phyloP scores from a whole-genome alignment of 2,329 filamentous ascomycete genomes.

The Metarhizium guizhouense region DNA sequence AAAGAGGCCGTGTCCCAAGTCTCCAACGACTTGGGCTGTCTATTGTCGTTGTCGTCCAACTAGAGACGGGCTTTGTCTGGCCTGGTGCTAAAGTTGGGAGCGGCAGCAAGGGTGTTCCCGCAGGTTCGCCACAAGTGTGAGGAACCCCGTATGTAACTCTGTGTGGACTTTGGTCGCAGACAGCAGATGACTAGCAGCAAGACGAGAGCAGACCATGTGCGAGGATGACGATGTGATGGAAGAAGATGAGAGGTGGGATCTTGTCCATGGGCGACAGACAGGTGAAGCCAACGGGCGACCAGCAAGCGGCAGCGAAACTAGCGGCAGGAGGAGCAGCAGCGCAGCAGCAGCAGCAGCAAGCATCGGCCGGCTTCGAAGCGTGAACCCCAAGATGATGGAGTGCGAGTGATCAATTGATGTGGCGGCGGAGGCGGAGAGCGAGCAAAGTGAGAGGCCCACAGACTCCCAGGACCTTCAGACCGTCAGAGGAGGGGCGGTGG shows the following conservation, averaged over 20 bases:
- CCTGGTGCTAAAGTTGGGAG: background rate
- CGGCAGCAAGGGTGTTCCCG: conserved; percentile 1
- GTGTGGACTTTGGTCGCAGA: background rate
- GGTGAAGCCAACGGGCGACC: background rate
- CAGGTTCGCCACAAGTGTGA: background rate
- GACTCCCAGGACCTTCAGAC: background rate
- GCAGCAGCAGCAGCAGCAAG: background rate
- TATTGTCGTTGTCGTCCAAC: background rate
- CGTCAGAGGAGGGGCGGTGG: background rate
- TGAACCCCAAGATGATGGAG: too few relatives aligned
- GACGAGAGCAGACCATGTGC: background rate
- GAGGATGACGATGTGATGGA: background rate
- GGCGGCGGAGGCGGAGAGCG: background rate
- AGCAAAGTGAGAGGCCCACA: background rate
- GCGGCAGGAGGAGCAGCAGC: background rate
- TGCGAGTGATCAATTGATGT: background rate
- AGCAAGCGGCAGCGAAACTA: background rate
- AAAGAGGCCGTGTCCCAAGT: background rate
- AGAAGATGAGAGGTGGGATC: background rate
- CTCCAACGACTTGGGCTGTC: background rate
- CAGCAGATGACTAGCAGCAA: background rate
- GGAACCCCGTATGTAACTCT: background rate
- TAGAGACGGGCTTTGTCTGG: background rate
- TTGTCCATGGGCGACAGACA: background rate
- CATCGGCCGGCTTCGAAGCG: too few relatives aligned